A percentile compares a stretch with the other conserved stretches of the same genome.
Evolutionary conservation across 371 early-diverging fungal species (phyloP).

Genomic region (Mortierella sp.): DNA sequence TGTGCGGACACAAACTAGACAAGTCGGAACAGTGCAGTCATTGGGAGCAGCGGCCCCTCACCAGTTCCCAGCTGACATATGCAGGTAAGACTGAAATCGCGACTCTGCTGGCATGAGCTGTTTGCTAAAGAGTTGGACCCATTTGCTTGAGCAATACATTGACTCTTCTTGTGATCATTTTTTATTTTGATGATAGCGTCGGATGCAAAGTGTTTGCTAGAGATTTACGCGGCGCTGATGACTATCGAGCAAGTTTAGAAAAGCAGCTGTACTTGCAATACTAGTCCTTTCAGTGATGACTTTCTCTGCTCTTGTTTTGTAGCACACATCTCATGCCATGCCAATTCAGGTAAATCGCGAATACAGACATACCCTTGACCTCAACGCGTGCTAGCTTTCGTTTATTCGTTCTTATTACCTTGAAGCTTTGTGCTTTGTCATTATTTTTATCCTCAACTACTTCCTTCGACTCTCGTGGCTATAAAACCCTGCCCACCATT

Average conservation of each 20-base stretch:
- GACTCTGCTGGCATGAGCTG: not conserved
- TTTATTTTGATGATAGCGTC: constrained; percentile 13
- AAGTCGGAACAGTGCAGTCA: constrained; percentile 42
- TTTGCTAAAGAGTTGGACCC: not conserved
- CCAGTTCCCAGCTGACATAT: constrained; percentile 18
- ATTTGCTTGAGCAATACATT: not conserved
- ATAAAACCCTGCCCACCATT: too few relatives aligned
- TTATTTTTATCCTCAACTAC: too few relatives aligned
- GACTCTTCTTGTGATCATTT: not conserved
- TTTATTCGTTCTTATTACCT: too few relatives aligned
- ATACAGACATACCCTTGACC: too few relatives aligned
- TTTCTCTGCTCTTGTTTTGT: not conserved
- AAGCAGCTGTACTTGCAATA: not conserved
- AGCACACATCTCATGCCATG: too few relatives aligned
- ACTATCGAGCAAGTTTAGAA: constrained; percentile 16
- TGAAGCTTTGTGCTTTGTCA: too few relatives aligned
- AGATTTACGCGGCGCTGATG: constrained; percentile 22
- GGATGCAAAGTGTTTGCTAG: constrained; percentile 38
- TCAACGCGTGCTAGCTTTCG: too few relatives aligned
- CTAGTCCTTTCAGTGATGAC: not conserved
- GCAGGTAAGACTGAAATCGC: constrained; percentile 25
- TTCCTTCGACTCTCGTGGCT: too few relatives aligned
- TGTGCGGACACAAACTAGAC: constrained; percentile 27
- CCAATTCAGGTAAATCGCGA: too few relatives aligned
- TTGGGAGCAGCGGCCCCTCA: constrained; percentile 47